phyloP scores from a whole-genome alignment of 768 basidiomycete genomes.

The Trametes sanguinea region DNA sequence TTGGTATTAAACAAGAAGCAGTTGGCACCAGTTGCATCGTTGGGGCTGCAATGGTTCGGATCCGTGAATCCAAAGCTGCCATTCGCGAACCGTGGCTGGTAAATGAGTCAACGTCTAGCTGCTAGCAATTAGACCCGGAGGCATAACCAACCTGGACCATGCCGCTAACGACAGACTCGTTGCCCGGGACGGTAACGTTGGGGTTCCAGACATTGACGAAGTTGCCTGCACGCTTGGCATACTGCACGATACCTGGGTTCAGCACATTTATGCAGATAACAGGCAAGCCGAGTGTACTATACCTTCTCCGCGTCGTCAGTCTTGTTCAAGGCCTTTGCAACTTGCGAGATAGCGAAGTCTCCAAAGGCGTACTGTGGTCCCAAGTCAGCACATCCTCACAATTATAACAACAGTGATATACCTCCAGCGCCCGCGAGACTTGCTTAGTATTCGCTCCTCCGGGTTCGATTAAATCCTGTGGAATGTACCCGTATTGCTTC shows the following conservation, averaged over 20 bases:
- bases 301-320: constrained; percentile 54
- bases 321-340: constrained; percentile 55
- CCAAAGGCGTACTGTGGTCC: constrained; percentile 55
- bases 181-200: constrained; percentile 51
- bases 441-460: constrained; percentile 63
- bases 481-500: constrained; percentile 48
- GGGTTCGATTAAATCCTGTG: constrained; percentile 34
- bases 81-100: constrained; percentile 54
- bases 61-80: constrained; percentile 67
- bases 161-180: constrained; percentile 43
- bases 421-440: constrained; percentile 63
- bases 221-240: constrained; percentile 54
- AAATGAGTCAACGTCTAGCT: no score
- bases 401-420: constrained; percentile 19
- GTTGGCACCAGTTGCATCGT: constrained; percentile 56
- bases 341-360: constrained; percentile 67
- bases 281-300: neutral
- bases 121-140: no score
- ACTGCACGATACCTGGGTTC: constrained; percentile 36
- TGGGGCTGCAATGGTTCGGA: constrained; percentile 64
- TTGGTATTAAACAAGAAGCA: constrained; percentile 60
- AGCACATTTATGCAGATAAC: neutral
- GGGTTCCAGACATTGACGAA: constrained; percentile 64
- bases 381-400: neutral
- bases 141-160: constrained; percentile 56